Evolutionary conservation across 2,329 filamentous ascomycete genomes (phyloP).

Genomic region (Colletotrichum agaves): DNA sequence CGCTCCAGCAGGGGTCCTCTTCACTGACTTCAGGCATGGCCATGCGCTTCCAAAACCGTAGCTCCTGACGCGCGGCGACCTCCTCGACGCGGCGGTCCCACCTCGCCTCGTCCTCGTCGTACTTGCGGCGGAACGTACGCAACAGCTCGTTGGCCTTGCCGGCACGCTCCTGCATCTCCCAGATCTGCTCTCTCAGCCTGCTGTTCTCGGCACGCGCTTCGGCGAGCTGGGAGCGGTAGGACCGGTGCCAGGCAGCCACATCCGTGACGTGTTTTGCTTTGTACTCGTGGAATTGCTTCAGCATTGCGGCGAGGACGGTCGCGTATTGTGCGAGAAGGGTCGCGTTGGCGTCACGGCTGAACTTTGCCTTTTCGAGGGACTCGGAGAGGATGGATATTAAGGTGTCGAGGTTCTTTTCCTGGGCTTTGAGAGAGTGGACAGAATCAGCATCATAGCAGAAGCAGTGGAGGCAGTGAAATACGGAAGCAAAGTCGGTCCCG

Average conservation of each 20-base stretch:
- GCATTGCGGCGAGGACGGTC: constrained; percentile 64
- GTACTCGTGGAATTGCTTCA: constrained; percentile 74
- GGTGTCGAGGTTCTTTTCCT: constrained; percentile 69
- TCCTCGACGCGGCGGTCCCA: constrained; percentile 65
- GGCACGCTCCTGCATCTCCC: constrained; percentile 73
- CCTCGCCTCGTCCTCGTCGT: constrained; percentile 65
- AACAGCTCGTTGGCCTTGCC: constrained; percentile 67
- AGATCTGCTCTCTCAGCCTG: constrained; percentile 72
- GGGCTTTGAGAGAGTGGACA: constrained; percentile 53
- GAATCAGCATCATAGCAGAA: constrained; percentile 12
- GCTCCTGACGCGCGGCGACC: constrained; percentile 64
- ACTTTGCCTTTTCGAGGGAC: constrained; percentile 70
- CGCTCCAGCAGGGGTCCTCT: constrained; percentile 71
- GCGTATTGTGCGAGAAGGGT: constrained; percentile 68
- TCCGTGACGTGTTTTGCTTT: constrained; percentile 71
- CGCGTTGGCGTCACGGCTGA: constrained; percentile 70
- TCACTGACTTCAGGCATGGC: constrained; percentile 70
- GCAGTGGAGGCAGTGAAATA: not conserved
- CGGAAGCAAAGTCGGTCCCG: not conserved
- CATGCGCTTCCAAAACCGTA: constrained; percentile 74
- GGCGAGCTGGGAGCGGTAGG: constrained; percentile 72
- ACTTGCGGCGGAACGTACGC: constrained; percentile 65
- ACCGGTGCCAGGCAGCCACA: constrained; percentile 72
- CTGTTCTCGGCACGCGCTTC: constrained; percentile 73
- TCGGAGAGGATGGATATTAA: constrained; percentile 70